Percentiles rank a stretch among this genome's conserved stretches.
Conservation (phyloP, 495 filamentous ascomycete genomes). For the Daldinia childiae region DNA sequence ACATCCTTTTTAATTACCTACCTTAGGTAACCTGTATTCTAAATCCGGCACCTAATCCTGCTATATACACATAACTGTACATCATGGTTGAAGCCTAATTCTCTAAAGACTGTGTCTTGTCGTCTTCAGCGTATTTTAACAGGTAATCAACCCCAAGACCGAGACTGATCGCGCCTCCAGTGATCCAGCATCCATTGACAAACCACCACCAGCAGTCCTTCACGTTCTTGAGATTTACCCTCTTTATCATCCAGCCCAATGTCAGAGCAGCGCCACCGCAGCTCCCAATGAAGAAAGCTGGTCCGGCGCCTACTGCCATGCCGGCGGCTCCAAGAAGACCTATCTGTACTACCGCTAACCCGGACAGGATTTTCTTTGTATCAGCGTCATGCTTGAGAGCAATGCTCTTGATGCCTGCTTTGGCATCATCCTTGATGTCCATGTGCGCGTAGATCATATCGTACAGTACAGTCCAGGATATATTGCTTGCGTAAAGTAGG, state of each 20-base stretch:
- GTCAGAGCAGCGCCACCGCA: slow-evolving; percentile 83
- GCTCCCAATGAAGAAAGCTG: slow-evolving; percentile 83
- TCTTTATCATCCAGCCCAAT: slow-evolving; percentile 87
- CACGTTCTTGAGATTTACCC: slow-evolving; percentile 83
- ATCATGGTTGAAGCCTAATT: slow-evolving; percentile 22
- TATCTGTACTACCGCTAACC: slow-evolving; percentile 78
- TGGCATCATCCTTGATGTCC: slow-evolving; percentile 94
- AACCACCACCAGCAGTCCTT: slow-evolving; percentile 99
- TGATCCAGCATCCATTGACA: slow-evolving; percentile 67
- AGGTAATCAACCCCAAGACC: slow-evolving; percentile 63
- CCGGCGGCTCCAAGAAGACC: slow-evolving; percentile 83
- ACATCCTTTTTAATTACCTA: neutral
- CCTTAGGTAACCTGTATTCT: slow-evolving; percentile 6
- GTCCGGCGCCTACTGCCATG: slow-evolving; percentile 75
- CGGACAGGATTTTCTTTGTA: slow-evolving; percentile 85
- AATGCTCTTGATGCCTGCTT: slow-evolving; percentile 95
- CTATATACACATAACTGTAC: slow-evolving; percentile 24
- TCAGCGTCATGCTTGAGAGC: slow-evolving; percentile 87
- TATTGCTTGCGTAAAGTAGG: slow-evolving; percentile 82
- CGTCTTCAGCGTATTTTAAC: slow-evolving; percentile 48
- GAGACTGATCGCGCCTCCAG: slow-evolving; percentile 61
- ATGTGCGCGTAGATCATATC: slow-evolving; percentile 99
- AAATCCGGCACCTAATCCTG: slow-evolving; percentile 13
- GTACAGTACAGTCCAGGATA: slow-evolving; percentile 94
- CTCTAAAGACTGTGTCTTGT: slow-evolving; percentile 17